These are phyloP conservation scores for Colletotrichum trifolii DNA, from an alignment of 2,329 filamentous ascomycete genomes.

Conservation along the genomic window DNA sequence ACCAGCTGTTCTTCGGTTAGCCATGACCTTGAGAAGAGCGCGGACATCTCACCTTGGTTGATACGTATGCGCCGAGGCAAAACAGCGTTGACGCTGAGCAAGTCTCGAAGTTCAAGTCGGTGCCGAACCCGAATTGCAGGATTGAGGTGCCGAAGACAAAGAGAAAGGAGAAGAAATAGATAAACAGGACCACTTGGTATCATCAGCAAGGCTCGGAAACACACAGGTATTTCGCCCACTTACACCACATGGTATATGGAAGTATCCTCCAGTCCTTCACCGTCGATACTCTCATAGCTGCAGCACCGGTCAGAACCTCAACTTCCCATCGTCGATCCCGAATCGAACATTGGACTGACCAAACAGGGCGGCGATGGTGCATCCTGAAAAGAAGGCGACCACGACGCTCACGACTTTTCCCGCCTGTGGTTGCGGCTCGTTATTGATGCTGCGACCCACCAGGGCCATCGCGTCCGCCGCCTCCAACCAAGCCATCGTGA, in stretches of 20 bases:
- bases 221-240: background rate
- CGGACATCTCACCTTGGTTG: conserved; percentile 21
- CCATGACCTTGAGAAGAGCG: background rate
- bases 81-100: conserved; percentile 29
- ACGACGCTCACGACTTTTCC: conserved; percentile 30
- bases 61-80: conserved; percentile 25
- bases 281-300: conserved; percentile 17
- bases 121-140: conserved; percentile 26
- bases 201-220: background rate
- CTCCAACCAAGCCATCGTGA: conserved; percentile 4
- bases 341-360: conserved; percentile 7
- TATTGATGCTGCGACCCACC: conserved; percentile 23
- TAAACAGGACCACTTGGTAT: conserved; percentile 8
- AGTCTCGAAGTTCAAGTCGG: conserved; percentile 23
- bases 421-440: conserved; percentile 17
- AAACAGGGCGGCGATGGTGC: conserved; percentile 18
- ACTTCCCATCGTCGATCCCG: background rate
- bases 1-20: conserved; percentile 2
- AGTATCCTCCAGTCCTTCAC: conserved; percentile 28
- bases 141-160: conserved; percentile 32
- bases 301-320: background rate
- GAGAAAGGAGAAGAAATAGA: conserved; percentile 27
- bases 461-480: background rate
- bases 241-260: conserved; percentile 32
- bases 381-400: conserved; percentile 29